Percentiles rank a stretch among this genome's conserved stretches.
Conservation (phyloP, 768 basidiomycete species). For the Trametes gibbosa region DNA sequence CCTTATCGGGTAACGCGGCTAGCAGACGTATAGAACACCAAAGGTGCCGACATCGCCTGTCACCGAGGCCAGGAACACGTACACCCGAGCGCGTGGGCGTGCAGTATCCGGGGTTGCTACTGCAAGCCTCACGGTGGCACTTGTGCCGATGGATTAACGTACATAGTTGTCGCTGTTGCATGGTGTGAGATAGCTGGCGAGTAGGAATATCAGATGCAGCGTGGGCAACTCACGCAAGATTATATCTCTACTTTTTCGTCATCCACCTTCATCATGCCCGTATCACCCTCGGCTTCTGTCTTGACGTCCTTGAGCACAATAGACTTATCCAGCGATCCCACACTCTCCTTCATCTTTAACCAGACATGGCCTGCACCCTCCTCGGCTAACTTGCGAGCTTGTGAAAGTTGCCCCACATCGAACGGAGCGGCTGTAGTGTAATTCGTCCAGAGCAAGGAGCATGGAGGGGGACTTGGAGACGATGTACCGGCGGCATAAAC, state of each 20-base stretch:
- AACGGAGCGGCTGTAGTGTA: slow-evolving; percentile 43
- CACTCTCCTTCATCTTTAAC: slow-evolving; percentile 42
- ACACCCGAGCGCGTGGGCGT: no score
- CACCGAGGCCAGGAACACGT: no score
- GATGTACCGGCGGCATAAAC: slow-evolving; percentile 27
- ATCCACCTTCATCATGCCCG: slow-evolving; percentile 27
- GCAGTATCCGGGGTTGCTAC: no score
- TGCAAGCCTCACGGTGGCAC: no score
- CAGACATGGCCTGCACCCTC: slow-evolving; percentile 48
- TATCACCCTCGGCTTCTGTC: slow-evolving; percentile 2
- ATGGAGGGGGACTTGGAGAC: slow-evolving; percentile 6
- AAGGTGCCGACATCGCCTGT: no score
- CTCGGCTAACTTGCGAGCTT: slow-evolving; percentile 42
- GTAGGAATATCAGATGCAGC: no score
- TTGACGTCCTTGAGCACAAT: slow-evolving; percentile 1
- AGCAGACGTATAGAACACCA: no score
- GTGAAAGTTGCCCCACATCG: slow-evolving; percentile 47
- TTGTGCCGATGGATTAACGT: no score
- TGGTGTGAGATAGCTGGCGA: no score
- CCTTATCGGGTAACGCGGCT: no score
- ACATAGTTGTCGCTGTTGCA: no score
- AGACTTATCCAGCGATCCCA: slow-evolving; percentile 26
- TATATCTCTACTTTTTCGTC: slow-evolving; percentile 45
- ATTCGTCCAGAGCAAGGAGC: slow-evolving; percentile 48
- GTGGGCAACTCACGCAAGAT: not conserved